A percentile compares a stretch with the other conserved stretches of the same genome.
These are phyloP conservation scores for Annulohypoxylon bovei DNA, from an alignment of 495 filamentous ascomycete genomes.

Conservation along the genomic window DNA sequence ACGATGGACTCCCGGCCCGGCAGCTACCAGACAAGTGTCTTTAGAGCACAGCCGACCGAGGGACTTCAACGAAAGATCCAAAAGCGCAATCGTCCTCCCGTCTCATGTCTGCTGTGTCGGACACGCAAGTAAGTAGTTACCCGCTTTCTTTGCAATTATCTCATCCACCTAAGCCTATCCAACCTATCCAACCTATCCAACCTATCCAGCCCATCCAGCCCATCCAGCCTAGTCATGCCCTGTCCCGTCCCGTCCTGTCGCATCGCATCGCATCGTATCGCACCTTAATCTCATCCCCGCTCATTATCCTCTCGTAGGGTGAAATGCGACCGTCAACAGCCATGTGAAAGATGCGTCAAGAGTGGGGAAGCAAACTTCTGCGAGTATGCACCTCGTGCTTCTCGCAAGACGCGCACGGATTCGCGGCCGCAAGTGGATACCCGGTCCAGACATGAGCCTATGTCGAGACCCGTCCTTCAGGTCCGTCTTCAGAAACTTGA, in stretches of 20 bases:
- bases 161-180: neutral
- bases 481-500: slow-evolving; percentile 60
- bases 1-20: slow-evolving; percentile 43
- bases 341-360: slow-evolving; percentile 57
- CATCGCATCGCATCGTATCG: neutral
- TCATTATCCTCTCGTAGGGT: slow-evolving; percentile 45
- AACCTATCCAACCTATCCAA: no score
- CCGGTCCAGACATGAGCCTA: slow-evolving; percentile 39
- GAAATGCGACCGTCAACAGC: slow-evolving; percentile 58
- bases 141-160: neutral
- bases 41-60: slow-evolving; percentile 48
- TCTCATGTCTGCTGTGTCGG: slow-evolving; percentile 55
- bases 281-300: slow-evolving; percentile 10
- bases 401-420: slow-evolving; percentile 45
- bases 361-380: slow-evolving; percentile 53
- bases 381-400: slow-evolving; percentile 52
- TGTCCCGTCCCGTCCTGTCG: neutral
- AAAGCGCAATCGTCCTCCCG: slow-evolving; percentile 54
- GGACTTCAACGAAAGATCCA: slow-evolving; percentile 45
- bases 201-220: no score
- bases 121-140: slow-evolving; percentile 50
- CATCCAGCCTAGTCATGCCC: no score
- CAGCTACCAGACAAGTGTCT: slow-evolving; percentile 48
- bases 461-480: slow-evolving; percentile 51
- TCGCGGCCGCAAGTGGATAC: slow-evolving; percentile 39